A percentile compares a stretch with the other conserved stretches of the same genome.
phyloP scores from a whole-genome alignment of 2,329 filamentous ascomycete genomes.

The Onygena corvina region DNA sequence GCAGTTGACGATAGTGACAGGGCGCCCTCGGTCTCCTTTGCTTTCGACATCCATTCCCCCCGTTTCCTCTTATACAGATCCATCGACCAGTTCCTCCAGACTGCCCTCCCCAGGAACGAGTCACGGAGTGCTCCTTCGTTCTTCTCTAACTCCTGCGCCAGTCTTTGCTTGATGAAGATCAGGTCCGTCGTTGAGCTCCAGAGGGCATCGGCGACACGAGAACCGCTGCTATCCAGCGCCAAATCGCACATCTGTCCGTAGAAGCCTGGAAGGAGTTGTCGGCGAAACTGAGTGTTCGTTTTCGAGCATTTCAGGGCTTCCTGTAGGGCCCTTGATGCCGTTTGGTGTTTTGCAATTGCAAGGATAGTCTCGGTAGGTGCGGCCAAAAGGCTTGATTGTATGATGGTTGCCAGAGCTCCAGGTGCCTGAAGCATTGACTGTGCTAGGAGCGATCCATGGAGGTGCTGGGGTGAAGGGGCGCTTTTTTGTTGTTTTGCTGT shows the following conservation, averaged over 20 bases:
- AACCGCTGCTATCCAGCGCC: constrained; percentile 50
- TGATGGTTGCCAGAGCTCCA: constrained; percentile 54
- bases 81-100: constrained; percentile 65
- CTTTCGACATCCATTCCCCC: constrained; percentile 52
- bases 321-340: constrained; percentile 52
- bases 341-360: constrained; percentile 52
- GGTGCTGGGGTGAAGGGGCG: constrained; percentile 37
- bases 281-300: constrained; percentile 45
- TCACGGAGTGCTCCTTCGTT: constrained; percentile 52
- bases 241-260: constrained; percentile 50
- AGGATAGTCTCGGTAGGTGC: constrained; percentile 47
- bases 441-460: constrained; percentile 73
- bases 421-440: constrained; percentile 66
- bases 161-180: constrained; percentile 55
- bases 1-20: constrained; percentile 13
- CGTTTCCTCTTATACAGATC: constrained; percentile 55
- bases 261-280: constrained; percentile 53
- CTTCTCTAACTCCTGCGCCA: constrained; percentile 50
- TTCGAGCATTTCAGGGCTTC: constrained; percentile 46
- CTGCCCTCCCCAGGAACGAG: constrained; percentile 51
- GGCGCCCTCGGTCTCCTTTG: constrained; percentile 39
- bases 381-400: constrained; percentile 59
- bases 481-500: constrained; percentile 31
- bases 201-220: constrained; percentile 55
- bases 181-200: constrained; percentile 53